Percentiles rank a stretch among this genome's conserved stretches.
phyloP scores from a whole-genome alignment of 208 protist genomes.

The Crithidia sp. region DNA sequence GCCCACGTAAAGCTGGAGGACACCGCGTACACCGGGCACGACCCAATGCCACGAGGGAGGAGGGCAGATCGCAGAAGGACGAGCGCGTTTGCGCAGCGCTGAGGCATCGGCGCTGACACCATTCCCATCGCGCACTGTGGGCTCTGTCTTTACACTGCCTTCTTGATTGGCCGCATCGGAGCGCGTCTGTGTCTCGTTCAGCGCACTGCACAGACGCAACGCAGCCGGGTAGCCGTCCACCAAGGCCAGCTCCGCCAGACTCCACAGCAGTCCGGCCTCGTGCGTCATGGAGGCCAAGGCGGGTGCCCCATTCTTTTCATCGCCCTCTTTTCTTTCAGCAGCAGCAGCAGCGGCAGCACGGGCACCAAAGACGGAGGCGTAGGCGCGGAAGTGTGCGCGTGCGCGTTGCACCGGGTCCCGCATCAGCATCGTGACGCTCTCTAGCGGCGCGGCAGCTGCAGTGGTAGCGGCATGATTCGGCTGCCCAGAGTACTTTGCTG shows the following conservation, averaged over 20 bases:
- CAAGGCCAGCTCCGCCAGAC: constrained; percentile 27
- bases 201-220: constrained; percentile 5
- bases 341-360: neutral
- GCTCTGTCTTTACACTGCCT: neutral
- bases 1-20: constrained; percentile 35
- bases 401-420: constrained; percentile 14
- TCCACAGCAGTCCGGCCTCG: constrained; percentile 19
- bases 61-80: neutral
- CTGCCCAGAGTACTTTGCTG: too few species aligned
- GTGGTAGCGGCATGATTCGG: neutral
- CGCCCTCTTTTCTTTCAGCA: neutral
- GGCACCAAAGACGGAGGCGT: constrained; percentile 17
- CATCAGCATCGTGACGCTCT: neutral
- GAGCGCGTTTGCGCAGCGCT: neutral
- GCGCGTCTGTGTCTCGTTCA: neutral
- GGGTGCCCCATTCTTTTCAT: too few species aligned
- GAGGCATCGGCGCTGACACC: too few species aligned
- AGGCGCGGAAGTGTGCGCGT: constrained; percentile 17
- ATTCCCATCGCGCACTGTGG: neutral
- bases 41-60: constrained; percentile 32
- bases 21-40: constrained; percentile 25
- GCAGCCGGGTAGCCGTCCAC: constrained; percentile 23
- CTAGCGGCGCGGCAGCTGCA: neutral
- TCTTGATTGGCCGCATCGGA: neutral
- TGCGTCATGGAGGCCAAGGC: neutral